Conservation (phyloP, 2,329 filamentous ascomycete genomes). For the Curvularia lunata region DNA sequence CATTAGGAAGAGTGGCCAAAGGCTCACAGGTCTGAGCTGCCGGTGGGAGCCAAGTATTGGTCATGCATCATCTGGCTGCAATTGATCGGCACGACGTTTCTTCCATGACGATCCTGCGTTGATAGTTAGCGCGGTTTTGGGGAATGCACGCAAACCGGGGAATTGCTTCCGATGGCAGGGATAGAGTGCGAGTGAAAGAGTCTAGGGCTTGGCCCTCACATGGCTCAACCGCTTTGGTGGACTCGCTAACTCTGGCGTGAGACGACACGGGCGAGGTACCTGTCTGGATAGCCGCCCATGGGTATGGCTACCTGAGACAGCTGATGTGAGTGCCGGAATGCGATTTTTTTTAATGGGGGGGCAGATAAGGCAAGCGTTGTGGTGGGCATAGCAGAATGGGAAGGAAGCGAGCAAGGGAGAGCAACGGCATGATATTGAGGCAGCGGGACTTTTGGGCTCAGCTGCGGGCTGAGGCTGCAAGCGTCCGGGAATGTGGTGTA, state of each 20-base stretch:
- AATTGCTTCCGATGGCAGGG: conserved; percentile 23
- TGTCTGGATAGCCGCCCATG: conserved; percentile 9
- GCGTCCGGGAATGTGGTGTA: conserved; percentile 6
- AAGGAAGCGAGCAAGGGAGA: conserved; percentile 5
- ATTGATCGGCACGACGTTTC: conserved; percentile 24
- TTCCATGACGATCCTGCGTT: conserved; percentile 21
- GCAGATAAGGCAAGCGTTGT: conserved; percentile 6
- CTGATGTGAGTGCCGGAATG: conserved; percentile 6
- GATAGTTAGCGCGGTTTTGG: conserved; percentile 16
- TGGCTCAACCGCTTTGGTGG: conserved; percentile 19
- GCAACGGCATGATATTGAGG: conserved; percentile 8
- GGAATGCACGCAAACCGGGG: conserved; percentile 22
- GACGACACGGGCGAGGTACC: conserved; percentile 7
- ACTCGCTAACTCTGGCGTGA: conserved; percentile 16
- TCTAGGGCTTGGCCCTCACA: conserved; percentile 17
- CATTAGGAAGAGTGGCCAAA: conserved; percentile 11
- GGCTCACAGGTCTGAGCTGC: conserved; percentile 15
- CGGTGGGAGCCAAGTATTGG: conserved; percentile 14
- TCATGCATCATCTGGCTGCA: conserved; percentile 11
- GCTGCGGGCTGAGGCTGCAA: conserved; percentile 1
- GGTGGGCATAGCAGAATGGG: background rate
- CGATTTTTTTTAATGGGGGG: background rate
- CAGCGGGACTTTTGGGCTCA: conserved; percentile 2
- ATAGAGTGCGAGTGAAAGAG: conserved; percentile 4
- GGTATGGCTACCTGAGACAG: conserved; percentile 8